Percentiles rank a stretch among this genome's conserved stretches.
Evolutionary conservation across 495 filamentous ascomycete species (phyloP).

Genomic region (Oidiodendron maius): DNA sequence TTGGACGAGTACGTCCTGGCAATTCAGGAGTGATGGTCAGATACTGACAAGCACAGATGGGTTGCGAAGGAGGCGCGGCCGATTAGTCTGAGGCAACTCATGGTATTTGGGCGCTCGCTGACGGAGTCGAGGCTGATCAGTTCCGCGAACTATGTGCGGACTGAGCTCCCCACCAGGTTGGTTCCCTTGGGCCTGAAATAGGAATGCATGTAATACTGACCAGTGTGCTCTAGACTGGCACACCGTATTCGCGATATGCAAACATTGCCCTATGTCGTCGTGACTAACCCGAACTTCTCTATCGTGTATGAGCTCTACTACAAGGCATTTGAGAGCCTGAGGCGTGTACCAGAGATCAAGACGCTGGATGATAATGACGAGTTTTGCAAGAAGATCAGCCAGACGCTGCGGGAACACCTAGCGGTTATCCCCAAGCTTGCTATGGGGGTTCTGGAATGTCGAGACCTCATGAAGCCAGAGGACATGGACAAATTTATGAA

Average conservation of each 20-base stretch:
- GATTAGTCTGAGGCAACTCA: slow-evolving; percentile 85
- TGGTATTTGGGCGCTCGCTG: slow-evolving; percentile 85
- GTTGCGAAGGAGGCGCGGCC: slow-evolving; percentile 78
- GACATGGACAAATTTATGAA: slow-evolving; percentile 94
- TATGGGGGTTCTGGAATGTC: slow-evolving; percentile 88
- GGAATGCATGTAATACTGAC: slow-evolving; percentile 5
- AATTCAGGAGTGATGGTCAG: slow-evolving; percentile 19
- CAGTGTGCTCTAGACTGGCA: slow-evolving; percentile 53
- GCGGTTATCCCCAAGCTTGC: slow-evolving; percentile 90
- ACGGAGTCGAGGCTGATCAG: slow-evolving; percentile 85
- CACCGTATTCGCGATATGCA: slow-evolving; percentile 98
- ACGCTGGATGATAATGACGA: slow-evolving; percentile 85
- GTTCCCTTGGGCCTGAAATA: not conserved
- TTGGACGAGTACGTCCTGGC: slow-evolving; percentile 70
- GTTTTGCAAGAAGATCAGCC: slow-evolving; percentile 75
- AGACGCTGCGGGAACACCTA: slow-evolving; percentile 79
- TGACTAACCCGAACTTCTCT: slow-evolving; percentile 89
- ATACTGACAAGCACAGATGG: slow-evolving; percentile 53
- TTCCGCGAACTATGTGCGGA: slow-evolving; percentile 95
- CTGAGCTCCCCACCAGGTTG: slow-evolving; percentile 85
- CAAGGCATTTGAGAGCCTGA: slow-evolving; percentile 84
- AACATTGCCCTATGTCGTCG: slow-evolving; percentile 89
- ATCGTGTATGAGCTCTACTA: slow-evolving; percentile 97
- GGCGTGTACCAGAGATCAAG: slow-evolving; percentile 75
- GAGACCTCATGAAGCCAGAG: slow-evolving; percentile 66